Base-by-base conservation (phyloP, 371 early-diverging fungal species). In the Coemansia sp. region DNA sequence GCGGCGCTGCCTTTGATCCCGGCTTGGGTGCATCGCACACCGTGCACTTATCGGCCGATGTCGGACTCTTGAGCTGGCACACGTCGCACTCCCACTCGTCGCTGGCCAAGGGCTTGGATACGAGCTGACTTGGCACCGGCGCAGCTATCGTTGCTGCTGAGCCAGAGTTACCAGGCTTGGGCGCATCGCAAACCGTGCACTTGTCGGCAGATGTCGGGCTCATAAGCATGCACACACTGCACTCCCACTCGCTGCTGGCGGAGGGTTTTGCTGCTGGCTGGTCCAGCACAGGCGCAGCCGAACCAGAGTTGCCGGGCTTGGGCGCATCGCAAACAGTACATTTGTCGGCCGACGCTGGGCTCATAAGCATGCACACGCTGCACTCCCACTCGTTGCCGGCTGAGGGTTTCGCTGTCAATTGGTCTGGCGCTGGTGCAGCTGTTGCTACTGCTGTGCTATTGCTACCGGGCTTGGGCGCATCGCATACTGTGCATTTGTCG, bases 11-110 rank as follows among this genome's bases (percentile, higher is more conserved):
- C 40, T 54, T 8, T 16, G 40, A 42, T 0, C 58, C 65, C 5
- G 65, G 65, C 38, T 32, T 34, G 20, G 36, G 10, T 7, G 59
- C 55, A 32, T 67, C 67, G 32, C 67, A 67, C 1, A 62, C 42
- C 14, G 13, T 36, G 40, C 67, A 67, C 20, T 42, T 38, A 2
- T 55, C 40, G 6, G 51, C 62, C 2, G 39, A 35, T 14, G 13
- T 36, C n/a, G 67, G 67, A 20, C 49, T 67, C 51, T 57, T 54
- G 26, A 63, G 40, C 14, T 42, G 47, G 35, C 68, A 68, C 11
- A 53, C 58, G n/a, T 53, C 59, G 36, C 68, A 68, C n/a, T 45
- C 38, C 68, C 68, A 68, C 3, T 57, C 68, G 55, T 1, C 57
- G 50, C 31, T 26, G 20, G 11, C 26, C 26, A 26, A 26, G 26